Evolutionary conservation across 2,329 filamentous ascomycete genomes (phyloP).

Genomic region (Sporothrix sp.): DNA sequence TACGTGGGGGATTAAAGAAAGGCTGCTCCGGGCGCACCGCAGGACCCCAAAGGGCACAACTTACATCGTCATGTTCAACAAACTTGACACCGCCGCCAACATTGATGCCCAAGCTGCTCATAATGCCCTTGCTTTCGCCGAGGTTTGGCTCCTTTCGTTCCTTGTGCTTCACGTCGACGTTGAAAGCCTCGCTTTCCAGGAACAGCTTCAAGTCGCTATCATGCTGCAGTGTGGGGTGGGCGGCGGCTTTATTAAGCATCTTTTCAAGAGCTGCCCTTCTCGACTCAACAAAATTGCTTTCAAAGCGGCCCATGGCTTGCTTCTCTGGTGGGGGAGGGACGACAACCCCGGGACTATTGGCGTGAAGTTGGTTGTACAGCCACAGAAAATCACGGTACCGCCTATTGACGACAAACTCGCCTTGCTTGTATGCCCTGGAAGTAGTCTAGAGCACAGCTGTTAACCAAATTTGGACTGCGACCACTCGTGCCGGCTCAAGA

Average conservation of each 20-base stretch:
- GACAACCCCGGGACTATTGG: conserved; percentile 89
- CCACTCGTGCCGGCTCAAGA: neutral
- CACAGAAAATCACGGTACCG: conserved; percentile 95
- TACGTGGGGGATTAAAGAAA: too few species aligned
- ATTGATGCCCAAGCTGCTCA: conserved; percentile 72
- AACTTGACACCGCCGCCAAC: conserved; percentile 83
- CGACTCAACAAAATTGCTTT: conserved; percentile 92
- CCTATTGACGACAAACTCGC: conserved; percentile 87
- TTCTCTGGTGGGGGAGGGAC: conserved; percentile 96
- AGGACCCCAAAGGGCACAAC: conserved; percentile 23
- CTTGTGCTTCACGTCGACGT: conserved; percentile 94
- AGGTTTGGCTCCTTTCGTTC: conserved; percentile 81
- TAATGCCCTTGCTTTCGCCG: conserved; percentile 84
- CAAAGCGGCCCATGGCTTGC: conserved; percentile 91
- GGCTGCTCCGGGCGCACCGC: too few species aligned
- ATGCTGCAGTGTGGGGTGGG: conserved; percentile 82
- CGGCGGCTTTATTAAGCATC: conserved; percentile 94
- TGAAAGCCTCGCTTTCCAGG: conserved; percentile 91
- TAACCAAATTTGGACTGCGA: too few species aligned
- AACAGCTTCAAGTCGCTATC: conserved; percentile 94
- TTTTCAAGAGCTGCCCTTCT: conserved; percentile 84
- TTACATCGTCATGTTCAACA: conserved; percentile 90
- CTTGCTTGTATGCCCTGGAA: conserved; percentile 87
- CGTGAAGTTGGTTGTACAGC: conserved; percentile 91
- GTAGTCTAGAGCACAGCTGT: conserved; percentile 53